Conservation (phyloP, 306 rosid species). For the Vigna mungo region DNA sequence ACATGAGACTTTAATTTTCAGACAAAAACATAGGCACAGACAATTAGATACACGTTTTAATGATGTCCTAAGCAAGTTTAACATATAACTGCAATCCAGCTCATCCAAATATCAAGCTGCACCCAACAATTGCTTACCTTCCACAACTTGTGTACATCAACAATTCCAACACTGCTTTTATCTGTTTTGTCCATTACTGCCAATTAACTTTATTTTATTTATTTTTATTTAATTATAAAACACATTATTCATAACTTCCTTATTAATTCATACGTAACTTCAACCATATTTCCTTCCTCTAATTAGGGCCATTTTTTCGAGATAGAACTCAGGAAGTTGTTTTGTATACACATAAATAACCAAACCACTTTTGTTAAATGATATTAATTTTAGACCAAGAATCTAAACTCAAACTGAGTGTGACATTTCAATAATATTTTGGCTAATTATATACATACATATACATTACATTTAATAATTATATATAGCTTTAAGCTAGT, state of each 20-base stretch:
- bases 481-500: no score
- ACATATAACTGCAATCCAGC: conserved; percentile 7
- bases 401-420: neutral
- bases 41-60: neutral
- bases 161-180: neutral
- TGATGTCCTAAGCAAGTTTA: neutral
- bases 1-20: no score
- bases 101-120: neutral
- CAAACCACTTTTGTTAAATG: neutral
- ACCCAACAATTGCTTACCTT: conserved; percentile 12
- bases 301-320: neutral
- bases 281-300: neutral
- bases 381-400: neutral
- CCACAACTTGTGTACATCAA: neutral
- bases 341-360: neutral
- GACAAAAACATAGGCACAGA: neutral
- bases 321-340: neutral
- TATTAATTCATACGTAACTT: neutral
- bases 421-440: no score
- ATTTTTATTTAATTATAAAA: neutral
- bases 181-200: no score
- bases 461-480: no score
- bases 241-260: neutral
- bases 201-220: neutral
- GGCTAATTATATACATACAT: no score